Percentiles rank a stretch among this genome's conserved stretches.
Evolutionary conservation across 306 rosid genomes (phyloP).

Genomic region (Cicer chorassanicum): DNA sequence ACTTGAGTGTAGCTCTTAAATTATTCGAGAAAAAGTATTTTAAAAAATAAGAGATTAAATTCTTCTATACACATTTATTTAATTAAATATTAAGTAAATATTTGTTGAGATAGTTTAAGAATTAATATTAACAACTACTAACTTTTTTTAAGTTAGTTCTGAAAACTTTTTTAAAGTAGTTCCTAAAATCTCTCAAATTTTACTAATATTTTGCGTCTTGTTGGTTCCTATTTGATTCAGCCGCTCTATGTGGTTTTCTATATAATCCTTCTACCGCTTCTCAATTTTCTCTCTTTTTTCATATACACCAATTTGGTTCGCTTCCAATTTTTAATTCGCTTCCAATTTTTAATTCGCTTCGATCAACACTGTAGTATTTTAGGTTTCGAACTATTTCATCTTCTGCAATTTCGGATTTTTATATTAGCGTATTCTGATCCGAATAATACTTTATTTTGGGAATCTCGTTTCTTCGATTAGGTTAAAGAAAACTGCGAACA

Average conservation of each 20-base stretch:
- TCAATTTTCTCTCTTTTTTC: background rate
- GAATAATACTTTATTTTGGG: background rate
- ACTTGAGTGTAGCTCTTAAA: too few relatives aligned
- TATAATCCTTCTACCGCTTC: background rate
- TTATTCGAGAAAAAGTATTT: too few relatives aligned
- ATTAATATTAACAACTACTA: too few relatives aligned
- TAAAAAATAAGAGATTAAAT: too few relatives aligned
- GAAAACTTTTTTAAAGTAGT: too few relatives aligned
- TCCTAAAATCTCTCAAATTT: too few relatives aligned
- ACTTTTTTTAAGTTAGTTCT: too few relatives aligned
- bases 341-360: background rate
- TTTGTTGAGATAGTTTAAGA: too few relatives aligned
- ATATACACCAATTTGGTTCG: background rate
- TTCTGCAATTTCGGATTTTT: conserved; percentile 24
- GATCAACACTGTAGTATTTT: background rate
- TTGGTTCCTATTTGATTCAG: conserved; percentile 18
- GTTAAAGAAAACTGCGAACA: conserved; percentile 5
- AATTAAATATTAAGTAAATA: too few relatives aligned
- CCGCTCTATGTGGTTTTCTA: background rate
- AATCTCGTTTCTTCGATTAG: conserved; percentile 9
- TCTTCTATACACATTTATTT: too few relatives aligned
- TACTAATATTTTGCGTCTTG: conserved; percentile 23
- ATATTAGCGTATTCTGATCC: conserved; percentile 22
- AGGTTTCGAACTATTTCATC: conserved; percentile 3
- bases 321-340: too few relatives aligned